phyloP scores from a whole-genome alignment of 1,284 basidiomycete species.

The Heliocybe sulcata region DNA sequence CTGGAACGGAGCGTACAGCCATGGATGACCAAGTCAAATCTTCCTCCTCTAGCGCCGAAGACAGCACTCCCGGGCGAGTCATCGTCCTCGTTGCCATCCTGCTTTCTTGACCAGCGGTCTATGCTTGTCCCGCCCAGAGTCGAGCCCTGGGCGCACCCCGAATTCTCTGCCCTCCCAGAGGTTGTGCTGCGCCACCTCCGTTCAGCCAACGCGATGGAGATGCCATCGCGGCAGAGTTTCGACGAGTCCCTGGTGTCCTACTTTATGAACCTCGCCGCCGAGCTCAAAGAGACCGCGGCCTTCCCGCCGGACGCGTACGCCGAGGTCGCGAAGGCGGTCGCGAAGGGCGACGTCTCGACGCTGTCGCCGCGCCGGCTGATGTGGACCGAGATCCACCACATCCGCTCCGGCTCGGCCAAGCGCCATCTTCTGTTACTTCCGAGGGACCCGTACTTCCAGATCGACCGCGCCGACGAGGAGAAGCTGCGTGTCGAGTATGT shows the following conservation, averaged over 20 bases:
- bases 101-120: background rate
- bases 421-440: slow-evolving; percentile 51
- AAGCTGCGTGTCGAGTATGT: slow-evolving; percentile 34
- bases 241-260: slow-evolving; percentile 43
- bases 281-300: slow-evolving; percentile 53
- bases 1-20: background rate
- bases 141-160: slow-evolving; percentile 49
- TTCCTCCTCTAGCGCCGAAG: slow-evolving; percentile 10
- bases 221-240: slow-evolving; percentile 49
- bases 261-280: slow-evolving; percentile 40
- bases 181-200: slow-evolving; percentile 38
- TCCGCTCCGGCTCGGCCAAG: slow-evolving; percentile 52
- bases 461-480: slow-evolving; percentile 40
- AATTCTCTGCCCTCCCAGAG: slow-evolving; percentile 53
- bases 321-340: slow-evolving; percentile 38
- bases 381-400: slow-evolving; percentile 54
- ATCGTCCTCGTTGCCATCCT: background rate
- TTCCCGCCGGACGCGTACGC: slow-evolving; percentile 48
- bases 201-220: slow-evolving; percentile 44
- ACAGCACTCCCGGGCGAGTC: background rate
- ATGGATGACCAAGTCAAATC: slow-evolving; percentile 11
- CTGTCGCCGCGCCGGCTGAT: slow-evolving; percentile 41
- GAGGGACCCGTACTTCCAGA: slow-evolving; percentile 49
- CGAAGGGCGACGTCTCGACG: slow-evolving; percentile 28
- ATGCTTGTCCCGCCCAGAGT: slow-evolving; percentile 10